Evolutionary conservation across 371 early-diverging fungal genomes (phyloP), one percentile per base, ranked within the genome.

Genomic region (Mucor plumbeus): DNA sequence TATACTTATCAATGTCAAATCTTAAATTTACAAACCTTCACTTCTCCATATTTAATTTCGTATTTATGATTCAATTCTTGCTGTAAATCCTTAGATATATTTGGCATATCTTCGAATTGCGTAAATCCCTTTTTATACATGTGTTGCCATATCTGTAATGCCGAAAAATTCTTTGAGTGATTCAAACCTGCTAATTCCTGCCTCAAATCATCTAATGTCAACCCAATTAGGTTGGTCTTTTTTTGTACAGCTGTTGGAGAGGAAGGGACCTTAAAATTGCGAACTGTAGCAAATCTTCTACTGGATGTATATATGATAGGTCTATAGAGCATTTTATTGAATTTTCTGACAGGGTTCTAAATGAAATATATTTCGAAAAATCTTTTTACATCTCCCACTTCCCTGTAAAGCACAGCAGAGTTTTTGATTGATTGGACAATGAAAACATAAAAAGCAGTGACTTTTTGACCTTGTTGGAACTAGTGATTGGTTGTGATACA

Each of bases 91-190:
- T 83, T 84, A 4, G 90, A 83, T 43, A 95, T 62, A 48, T 84
- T 87, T 1, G 86, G 75, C 89, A 95, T 93, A 14, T 85, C 83
- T 13, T 85, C 77, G 48, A 95, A 90, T 17, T 68, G 62, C 0
- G 76, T 71, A 5, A 71, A 70, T 7, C 91, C 90, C 70, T 85
- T 82, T n/a, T 76, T 72, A 61, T 92, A 92, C 44, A 92, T 85
- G 73, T 87, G 89, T 14, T 85, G 71, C 83, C 87, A 88, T 34
- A 92, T 74, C 71, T 92, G 92, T 14, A 71, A 68, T 40, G 86
- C 80, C 3, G 89, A 84, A 65, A 75, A 90, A 4, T 71, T 70
- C 55, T 83, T 83, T n/a, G 68, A 64, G n/a, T 73, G 73, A 0
- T 73, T 38, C 21, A 78, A 43, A 19, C 67, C 57, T 21, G 38